phyloP scores from a whole-genome alignment of 192 early-diverging fungal genomes.

The Coemansia asiatica region DNA sequence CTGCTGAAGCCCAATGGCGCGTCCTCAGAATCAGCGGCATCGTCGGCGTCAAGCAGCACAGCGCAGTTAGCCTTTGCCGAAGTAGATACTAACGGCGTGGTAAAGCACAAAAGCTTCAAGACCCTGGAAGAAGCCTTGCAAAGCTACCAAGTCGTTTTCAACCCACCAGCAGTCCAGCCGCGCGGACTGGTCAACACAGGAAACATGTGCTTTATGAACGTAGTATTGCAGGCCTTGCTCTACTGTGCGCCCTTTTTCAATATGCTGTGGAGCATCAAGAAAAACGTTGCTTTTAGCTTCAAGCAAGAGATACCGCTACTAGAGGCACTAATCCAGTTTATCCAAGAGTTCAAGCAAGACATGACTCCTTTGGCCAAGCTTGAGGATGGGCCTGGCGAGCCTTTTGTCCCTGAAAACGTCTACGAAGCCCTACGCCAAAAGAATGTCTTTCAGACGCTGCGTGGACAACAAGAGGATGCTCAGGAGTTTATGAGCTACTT shows the following conservation, averaged over 20 bases:
- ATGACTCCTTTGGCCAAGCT: slow-evolving; percentile 42
- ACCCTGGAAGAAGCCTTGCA: slow-evolving; percentile 40
- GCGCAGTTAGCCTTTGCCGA: neutral
- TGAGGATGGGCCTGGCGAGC: slow-evolving; percentile 55
- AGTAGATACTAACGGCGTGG: slow-evolving; percentile 56
- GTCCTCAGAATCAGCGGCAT: neutral
- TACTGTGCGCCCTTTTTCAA: slow-evolving; percentile 94
- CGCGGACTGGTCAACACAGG: slow-evolving; percentile 94
- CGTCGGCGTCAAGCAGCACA: neutral
- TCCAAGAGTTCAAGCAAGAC: slow-evolving; percentile 49
- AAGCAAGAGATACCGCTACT: slow-evolving; percentile 77
- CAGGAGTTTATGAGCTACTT: slow-evolving; percentile 95
- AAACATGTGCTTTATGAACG: slow-evolving; percentile 99
- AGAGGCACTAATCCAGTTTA: slow-evolving; percentile 68
- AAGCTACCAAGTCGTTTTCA: slow-evolving; percentile 25
- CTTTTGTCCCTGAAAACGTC: slow-evolving; percentile 91
- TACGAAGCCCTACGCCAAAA: slow-evolving; percentile 81
- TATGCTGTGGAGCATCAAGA: slow-evolving; percentile 67
- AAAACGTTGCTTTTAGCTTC: slow-evolving; percentile 68
- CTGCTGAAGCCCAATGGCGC: slow-evolving; percentile 20
- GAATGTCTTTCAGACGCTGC: slow-evolving; percentile 78
- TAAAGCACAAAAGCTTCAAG: slow-evolving; percentile 21
- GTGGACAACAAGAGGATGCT: slow-evolving; percentile 95
- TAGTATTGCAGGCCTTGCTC: slow-evolving; percentile 88
- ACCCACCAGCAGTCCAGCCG: slow-evolving; percentile 63